Evolutionary conservation across 1,284 basidiomycete genomes (phyloP).

Genomic region (Garcileccinum viscosum): DNA sequence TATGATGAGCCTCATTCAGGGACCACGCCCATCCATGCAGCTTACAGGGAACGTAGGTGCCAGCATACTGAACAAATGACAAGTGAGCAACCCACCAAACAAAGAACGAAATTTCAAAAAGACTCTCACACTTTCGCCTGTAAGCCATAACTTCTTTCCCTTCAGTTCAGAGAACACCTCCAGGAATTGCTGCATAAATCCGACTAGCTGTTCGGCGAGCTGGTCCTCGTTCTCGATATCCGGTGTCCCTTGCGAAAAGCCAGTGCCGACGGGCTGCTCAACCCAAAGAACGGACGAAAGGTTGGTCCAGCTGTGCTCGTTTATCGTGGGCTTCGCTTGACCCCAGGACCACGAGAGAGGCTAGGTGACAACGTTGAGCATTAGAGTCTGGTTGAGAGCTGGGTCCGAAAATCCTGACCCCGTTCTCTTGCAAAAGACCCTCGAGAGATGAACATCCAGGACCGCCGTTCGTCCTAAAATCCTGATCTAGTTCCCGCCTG

Average conservation of each 20-base stretch:
- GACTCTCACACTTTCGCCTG: conserved; percentile 72
- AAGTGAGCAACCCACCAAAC: background rate
- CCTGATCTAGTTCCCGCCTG: conserved; percentile 19
- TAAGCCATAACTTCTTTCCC: conserved; percentile 69
- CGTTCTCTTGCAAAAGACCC: conserved; percentile 83
- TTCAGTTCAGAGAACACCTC: conserved; percentile 75
- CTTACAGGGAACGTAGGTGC: conserved; percentile 64
- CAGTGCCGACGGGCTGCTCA: conserved; percentile 86
- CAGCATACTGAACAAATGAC: conserved; percentile 52
- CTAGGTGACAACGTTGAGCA: conserved; percentile 36
- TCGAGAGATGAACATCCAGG: conserved; percentile 77
- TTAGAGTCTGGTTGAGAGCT: background rate
- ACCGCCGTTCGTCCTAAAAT: conserved; percentile 53
- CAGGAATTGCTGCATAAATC: conserved; percentile 76
- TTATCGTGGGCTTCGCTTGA: conserved; percentile 66
- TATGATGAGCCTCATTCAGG: background rate
- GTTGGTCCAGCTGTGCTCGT: conserved; percentile 83
- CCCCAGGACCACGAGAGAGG: conserved; percentile 74
- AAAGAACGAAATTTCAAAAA: background rate
- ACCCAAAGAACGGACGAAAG: conserved; percentile 81
- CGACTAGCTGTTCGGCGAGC: conserved; percentile 52
- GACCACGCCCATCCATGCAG: background rate
- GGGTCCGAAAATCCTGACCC: conserved; percentile 52
- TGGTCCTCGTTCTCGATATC: conserved; percentile 75
- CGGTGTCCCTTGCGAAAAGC: conserved; percentile 77